Evolutionary conservation across 371 early-diverging fungal species (phyloP).

Genomic region (Blakeslea trispora): DNA sequence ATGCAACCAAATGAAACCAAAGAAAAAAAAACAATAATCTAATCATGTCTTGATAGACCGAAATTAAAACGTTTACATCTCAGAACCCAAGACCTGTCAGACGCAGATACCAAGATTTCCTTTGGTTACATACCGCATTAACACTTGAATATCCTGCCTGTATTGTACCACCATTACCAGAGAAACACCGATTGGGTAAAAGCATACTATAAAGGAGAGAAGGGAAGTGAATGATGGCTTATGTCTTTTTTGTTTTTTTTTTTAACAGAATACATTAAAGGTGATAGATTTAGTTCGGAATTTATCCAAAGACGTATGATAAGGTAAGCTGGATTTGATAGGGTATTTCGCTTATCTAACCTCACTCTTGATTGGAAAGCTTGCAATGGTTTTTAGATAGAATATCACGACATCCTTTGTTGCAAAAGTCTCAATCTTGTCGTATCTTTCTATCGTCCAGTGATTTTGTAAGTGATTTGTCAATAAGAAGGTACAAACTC

Average conservation of each 20-base stretch:
- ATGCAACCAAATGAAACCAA: conserved; percentile 9
- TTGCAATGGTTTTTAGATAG: conserved; percentile 83
- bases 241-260: no score
- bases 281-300: conserved; percentile 87
- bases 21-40: background rate
- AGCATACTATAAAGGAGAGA: conserved; percentile 9
- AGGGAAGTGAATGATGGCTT: background rate
- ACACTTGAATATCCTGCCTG: conserved; percentile 69
- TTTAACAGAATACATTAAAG: conserved; percentile 78
- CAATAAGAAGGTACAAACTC: no score
- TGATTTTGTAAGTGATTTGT: conserved; percentile 67
- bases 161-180: conserved; percentile 89
- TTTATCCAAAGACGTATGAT: conserved; percentile 81
- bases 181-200: conserved; percentile 86
- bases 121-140: conserved; percentile 74
- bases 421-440: conserved; percentile 70
- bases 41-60: conserved; percentile 13
- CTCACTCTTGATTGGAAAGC: conserved; percentile 29
- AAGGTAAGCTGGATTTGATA: conserved; percentile 32
- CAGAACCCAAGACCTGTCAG: conserved; percentile 47
- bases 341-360: background rate
- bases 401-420: conserved; percentile 81
- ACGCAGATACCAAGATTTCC: conserved; percentile 90
- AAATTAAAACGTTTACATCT: conserved; percentile 14
- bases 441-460: conserved; percentile 78